Conservation (phyloP, 2,329 filamentous ascomycete genomes). For the Penicillium sp. region DNA sequence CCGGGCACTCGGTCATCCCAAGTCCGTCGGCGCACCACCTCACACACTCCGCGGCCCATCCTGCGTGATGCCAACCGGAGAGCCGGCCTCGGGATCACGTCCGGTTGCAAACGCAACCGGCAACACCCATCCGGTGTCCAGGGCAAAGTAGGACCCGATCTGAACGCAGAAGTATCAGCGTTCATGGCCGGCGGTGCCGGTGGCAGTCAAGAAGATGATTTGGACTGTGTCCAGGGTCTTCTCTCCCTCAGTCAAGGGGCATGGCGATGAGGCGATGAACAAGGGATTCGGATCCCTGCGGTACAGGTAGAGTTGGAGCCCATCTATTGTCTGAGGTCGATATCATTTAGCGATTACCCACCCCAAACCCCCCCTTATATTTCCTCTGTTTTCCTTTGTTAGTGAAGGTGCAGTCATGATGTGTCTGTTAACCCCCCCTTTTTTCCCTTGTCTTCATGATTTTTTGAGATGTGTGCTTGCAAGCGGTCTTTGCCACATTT, state of each 20-base stretch:
- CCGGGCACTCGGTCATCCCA: slow-evolving; percentile 50
- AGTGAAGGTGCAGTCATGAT: no score
- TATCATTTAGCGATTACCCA: not conserved
- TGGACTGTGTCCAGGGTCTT: slow-evolving; percentile 88
- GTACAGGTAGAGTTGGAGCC: not conserved
- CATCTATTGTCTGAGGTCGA: not conserved
- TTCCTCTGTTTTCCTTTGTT: not conserved
- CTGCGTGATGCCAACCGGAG: slow-evolving; percentile 48
- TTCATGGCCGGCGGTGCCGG: slow-evolving; percentile 66
- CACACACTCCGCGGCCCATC: slow-evolving; percentile 41
- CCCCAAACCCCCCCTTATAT: not conserved
- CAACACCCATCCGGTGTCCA: slow-evolving; percentile 32
- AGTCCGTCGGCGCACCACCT: slow-evolving; percentile 40
- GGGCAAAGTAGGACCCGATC: slow-evolving; percentile 43
- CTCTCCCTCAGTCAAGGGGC: slow-evolving; percentile 89
- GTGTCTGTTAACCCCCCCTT: not conserved
- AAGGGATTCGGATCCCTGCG: not conserved
- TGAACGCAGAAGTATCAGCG: slow-evolving; percentile 67
- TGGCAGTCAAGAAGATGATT: slow-evolving; percentile 74
- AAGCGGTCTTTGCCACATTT: slow-evolving; percentile 32
- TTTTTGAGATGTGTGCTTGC: slow-evolving; percentile 31
- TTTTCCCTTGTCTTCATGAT: slow-evolving; percentile 31
- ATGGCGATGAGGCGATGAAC: slow-evolving; percentile 63
- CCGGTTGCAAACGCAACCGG: slow-evolving; percentile 33
- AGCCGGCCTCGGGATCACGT: slow-evolving; percentile 27